phyloP scores from a whole-genome alignment of 352 stramenopile genomes.

The Nothophytophthora sp. region DNA sequence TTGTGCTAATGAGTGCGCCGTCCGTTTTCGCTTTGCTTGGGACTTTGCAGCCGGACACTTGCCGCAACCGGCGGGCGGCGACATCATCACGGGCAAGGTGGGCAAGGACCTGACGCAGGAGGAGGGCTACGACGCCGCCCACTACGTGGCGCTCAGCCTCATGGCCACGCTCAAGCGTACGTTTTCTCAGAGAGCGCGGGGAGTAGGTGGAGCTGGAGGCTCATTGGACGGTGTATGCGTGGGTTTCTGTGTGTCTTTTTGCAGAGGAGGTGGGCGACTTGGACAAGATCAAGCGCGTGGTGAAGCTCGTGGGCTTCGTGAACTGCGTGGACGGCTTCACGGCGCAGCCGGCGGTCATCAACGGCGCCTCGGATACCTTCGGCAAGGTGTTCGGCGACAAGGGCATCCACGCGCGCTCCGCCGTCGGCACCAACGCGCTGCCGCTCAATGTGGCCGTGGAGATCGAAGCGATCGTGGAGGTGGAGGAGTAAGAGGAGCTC shows the following conservation, averaged over 20 bases:
- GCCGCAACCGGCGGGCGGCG: constrained; percentile 64
- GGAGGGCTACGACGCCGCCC: constrained; percentile 90
- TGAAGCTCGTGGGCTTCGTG: constrained; percentile 97
- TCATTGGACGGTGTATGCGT: not conserved
- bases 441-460: constrained; percentile 97
- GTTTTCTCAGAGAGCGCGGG: constrained; percentile 12
- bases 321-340: constrained; percentile 94
- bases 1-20: too few species aligned
- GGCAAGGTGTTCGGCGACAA: constrained; percentile 91
- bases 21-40: too few species aligned
- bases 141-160: constrained; percentile 90
- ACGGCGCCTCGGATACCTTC: constrained; percentile 95
- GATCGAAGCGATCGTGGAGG: constrained; percentile 96
- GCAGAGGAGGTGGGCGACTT: constrained; percentile 89
- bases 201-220: not conserved
- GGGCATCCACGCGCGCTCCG: constrained; percentile 91
- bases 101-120: constrained; percentile 88
- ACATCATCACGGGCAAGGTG: constrained; percentile 89
- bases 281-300: constrained; percentile 93
- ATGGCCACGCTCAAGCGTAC: constrained; percentile 91
- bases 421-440: constrained; percentile 96
- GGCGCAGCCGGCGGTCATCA: constrained; percentile 93
- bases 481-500: constrained; percentile 69
- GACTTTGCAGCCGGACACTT: constrained; percentile 72
- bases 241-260: constrained; percentile 3